These are phyloP conservation scores for Nakazawaea wickerhamii DNA, from an alignment of 805 yeast species.

Conservation along the genomic window DNA sequence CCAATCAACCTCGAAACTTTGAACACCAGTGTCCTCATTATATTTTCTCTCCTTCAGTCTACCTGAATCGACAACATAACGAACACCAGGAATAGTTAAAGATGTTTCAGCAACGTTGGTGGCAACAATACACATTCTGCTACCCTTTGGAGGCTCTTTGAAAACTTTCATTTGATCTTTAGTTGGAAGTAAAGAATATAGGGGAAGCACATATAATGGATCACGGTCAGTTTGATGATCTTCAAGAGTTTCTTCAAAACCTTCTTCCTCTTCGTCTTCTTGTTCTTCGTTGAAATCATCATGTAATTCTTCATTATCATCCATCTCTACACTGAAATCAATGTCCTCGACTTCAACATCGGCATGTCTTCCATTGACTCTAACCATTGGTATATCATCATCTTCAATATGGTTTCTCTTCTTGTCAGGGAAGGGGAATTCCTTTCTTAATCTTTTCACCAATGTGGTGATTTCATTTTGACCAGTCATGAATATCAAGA, in stretches of 20 bases:
- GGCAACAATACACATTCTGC: conserved; percentile 87
- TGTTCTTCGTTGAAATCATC: conserved; percentile 38
- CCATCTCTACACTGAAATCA: conserved; percentile 55
- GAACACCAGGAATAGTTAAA: conserved; percentile 89
- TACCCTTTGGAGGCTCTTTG: conserved; percentile 75
- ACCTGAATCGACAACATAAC: conserved; percentile 95
- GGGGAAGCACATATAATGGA: conserved; percentile 86
- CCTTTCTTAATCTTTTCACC: conserved; percentile 61
- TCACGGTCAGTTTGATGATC: conserved; percentile 66
- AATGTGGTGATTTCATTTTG: conserved; percentile 82
- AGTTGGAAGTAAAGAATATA: conserved; percentile 91
- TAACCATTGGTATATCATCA: conserved; percentile 36
- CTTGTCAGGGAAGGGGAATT: conserved; percentile 52
- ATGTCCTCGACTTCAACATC: conserved; percentile 85
- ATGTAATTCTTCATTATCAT: conserved; percentile 33
- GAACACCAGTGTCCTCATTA: conserved; percentile 83
- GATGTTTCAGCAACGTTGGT: conserved; percentile 98
- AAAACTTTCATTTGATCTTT: conserved; percentile 92
- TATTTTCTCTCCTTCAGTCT: conserved; percentile 83
- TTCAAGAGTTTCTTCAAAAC: conserved; percentile 66
- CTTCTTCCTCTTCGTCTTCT: conserved; percentile 57
- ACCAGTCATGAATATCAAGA: conserved; percentile 87
- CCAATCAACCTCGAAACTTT: conserved; percentile 89
- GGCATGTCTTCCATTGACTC: conserved; percentile 51
- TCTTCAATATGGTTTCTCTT: conserved; percentile 22